phyloP scores from a whole-genome alignment of 2,329 filamentous ascomycete genomes.

The Microsporum ferrugineum region DNA sequence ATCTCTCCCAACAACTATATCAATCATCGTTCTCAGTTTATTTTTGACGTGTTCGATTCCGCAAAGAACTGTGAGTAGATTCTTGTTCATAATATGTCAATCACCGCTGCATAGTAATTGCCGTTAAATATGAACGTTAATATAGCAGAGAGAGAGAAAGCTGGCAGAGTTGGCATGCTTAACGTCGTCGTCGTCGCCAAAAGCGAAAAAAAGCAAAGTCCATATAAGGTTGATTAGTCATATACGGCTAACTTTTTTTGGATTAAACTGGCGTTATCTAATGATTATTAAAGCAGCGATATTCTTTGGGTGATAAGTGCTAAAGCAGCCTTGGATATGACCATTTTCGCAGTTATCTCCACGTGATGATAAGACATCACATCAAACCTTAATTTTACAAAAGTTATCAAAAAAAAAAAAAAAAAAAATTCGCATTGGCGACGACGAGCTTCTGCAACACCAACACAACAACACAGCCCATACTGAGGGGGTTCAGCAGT shows the following conservation, averaged over 20 bases:
- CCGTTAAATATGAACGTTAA: too few relatives aligned
- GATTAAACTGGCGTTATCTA: not conserved
- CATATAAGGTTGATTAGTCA: too few relatives aligned
- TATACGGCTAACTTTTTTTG: not conserved
- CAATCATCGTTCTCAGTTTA: too few relatives aligned
- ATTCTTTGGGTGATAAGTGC: not conserved
- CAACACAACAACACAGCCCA: not conserved
- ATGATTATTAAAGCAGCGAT: not conserved
- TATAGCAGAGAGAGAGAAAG: too few relatives aligned
- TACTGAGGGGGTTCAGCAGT: not conserved
- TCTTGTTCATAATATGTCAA: too few relatives aligned
- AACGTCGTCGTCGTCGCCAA: too few relatives aligned
- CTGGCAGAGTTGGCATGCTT: too few relatives aligned
- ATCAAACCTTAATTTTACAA: conserved; percentile 11
- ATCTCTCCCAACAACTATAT: too few relatives aligned
- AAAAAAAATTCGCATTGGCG: not conserved
- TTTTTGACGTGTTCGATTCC: too few relatives aligned
- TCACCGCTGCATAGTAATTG: too few relatives aligned
- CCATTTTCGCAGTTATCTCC: conserved; percentile 21
- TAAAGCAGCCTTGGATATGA: not conserved
- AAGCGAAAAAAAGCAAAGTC: too few relatives aligned
- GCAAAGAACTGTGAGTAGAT: too few relatives aligned
- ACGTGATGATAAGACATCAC: conserved; percentile 31
- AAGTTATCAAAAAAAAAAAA: not conserved
- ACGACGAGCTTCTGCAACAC: not conserved